phyloP scores from a whole-genome alignment of 257 asterid species.

The Salvia splendens region DNA sequence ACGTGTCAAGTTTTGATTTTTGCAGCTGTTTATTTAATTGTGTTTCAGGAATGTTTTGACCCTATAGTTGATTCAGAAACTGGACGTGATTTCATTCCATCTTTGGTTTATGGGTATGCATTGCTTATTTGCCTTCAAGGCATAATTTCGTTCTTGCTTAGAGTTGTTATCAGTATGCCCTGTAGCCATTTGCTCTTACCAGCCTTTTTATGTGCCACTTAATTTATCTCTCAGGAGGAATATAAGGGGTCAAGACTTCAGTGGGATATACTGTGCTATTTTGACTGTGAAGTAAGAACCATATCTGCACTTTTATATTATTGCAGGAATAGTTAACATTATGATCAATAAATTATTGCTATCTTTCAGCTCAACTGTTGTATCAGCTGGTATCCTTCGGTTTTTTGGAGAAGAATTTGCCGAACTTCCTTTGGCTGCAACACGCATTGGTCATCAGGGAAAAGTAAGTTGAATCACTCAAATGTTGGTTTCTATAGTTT shows the following conservation, averaged over 20 bases:
- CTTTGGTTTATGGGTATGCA: slow-evolving; percentile 93
- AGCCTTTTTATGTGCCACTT: slow-evolving; percentile 4
- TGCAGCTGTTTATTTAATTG: slow-evolving; percentile 10
- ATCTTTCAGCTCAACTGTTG: slow-evolving; percentile 83
- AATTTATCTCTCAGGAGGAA: slow-evolving; percentile 66
- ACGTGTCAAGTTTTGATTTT: neutral
- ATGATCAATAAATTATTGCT: slow-evolving; percentile 24
- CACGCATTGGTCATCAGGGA: slow-evolving; percentile 71
- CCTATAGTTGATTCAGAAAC: slow-evolving; percentile 95
- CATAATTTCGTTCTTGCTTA: slow-evolving; percentile 20
- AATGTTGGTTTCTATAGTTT: slow-evolving; percentile 11
- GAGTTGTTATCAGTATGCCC: slow-evolving; percentile 22
- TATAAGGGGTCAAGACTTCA: slow-evolving; percentile 89
- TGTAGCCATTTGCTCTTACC: slow-evolving; percentile 14
- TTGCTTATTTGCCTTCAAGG: slow-evolving; percentile 22
- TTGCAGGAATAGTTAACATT: slow-evolving; percentile 12
- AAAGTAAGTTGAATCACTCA: slow-evolving; percentile 53
- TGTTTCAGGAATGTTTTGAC: slow-evolving; percentile 78
- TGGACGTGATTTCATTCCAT: slow-evolving; percentile 96
- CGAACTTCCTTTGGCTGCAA: slow-evolving; percentile 96
- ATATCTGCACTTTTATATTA: slow-evolving; percentile 14
- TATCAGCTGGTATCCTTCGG: slow-evolving; percentile 90
- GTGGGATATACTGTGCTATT: slow-evolving; percentile 97
- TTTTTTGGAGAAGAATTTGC: slow-evolving; percentile 91
- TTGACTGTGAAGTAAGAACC: slow-evolving; percentile 74